Conservation (phyloP, 306 rosid species). For the Cercis canadensis region DNA sequence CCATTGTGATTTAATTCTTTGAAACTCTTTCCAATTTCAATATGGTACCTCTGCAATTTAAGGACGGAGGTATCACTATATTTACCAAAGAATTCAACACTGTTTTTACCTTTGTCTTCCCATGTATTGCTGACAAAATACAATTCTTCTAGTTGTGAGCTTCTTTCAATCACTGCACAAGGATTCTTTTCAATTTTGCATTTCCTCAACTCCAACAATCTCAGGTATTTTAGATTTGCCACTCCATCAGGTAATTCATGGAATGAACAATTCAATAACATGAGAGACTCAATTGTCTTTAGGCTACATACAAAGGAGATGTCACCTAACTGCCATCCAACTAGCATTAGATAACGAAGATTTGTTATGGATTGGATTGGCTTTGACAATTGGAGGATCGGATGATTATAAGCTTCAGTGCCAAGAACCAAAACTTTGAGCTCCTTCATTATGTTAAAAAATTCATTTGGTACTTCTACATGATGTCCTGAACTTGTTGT, state of each 20-base stretch:
- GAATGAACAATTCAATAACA: slow-evolving; percentile 2
- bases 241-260: slow-evolving; percentile 25
- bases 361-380: not conserved
- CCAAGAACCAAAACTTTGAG: slow-evolving; percentile 15
- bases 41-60: slow-evolving; percentile 9
- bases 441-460: slow-evolving; percentile 1
- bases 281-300: slow-evolving; percentile 30
- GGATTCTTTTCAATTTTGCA: slow-evolving; percentile 13
- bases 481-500: not conserved
- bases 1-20: not conserved
- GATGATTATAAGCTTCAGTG: too few species aligned
- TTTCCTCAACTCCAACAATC: not conserved
- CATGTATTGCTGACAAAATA: slow-evolving; percentile 7
- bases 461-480: not conserved
- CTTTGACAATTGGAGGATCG: not conserved
- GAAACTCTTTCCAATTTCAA: not conserved
- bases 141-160: slow-evolving; percentile 22
- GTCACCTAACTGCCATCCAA: not conserved
- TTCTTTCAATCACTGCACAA: slow-evolving; percentile 28
- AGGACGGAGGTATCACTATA: not conserved
- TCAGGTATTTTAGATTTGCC: slow-evolving; percentile 10
- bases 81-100: not conserved
- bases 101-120: not conserved
- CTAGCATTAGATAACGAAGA: not conserved
- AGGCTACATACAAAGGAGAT: slow-evolving; percentile 8